phyloP scores from a whole-genome alignment of 495 filamentous ascomycete species.

The Tricharina praecox region DNA sequence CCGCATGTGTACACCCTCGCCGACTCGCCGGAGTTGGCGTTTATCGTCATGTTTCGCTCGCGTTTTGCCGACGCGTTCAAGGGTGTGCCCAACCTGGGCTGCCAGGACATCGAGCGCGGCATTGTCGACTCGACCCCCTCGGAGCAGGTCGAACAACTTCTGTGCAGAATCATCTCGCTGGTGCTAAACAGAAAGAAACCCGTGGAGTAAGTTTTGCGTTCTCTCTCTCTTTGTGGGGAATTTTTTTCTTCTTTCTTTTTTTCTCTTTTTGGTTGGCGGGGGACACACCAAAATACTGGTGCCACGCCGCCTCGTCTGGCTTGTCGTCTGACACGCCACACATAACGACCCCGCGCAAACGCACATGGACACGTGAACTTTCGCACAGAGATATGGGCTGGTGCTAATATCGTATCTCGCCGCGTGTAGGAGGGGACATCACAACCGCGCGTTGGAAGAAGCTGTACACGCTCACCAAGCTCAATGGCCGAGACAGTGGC shows the following conservation, averaged over 20 bases:
- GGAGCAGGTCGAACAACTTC: conserved; percentile 66
- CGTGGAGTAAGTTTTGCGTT: conserved; percentile 84
- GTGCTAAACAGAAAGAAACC: conserved; percentile 93
- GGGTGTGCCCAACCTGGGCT: conserved; percentile 70
- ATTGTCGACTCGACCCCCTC: conserved; percentile 60
- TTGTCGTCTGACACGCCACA: no score
- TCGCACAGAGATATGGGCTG: neutral
- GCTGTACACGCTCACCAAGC: conserved; percentile 67
- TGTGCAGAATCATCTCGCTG: conserved; percentile 76
- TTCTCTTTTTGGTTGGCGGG: neutral
- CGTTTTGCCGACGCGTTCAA: conserved; percentile 82
- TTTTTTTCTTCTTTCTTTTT: conserved; percentile 17
- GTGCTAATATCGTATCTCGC: neutral
- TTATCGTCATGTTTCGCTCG: conserved; percentile 93
- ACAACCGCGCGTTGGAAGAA: conserved; percentile 83
- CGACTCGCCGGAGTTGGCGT: conserved; percentile 82
- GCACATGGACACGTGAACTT: conserved; percentile 2
- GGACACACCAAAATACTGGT: no score
- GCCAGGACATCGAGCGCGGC: conserved; percentile 84
- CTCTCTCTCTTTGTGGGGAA: no score
- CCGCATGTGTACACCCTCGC: conserved; percentile 76
- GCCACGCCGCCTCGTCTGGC: no score
- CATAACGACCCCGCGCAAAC: no score
- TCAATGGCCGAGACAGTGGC: conserved; percentile 84
- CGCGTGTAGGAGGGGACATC: conserved; percentile 44